A percentile compares a stretch with the other conserved stretches of the same genome.
Evolutionary conservation across 257 asterid genomes (phyloP).

Genomic region (Rhazya stricta): DNA sequence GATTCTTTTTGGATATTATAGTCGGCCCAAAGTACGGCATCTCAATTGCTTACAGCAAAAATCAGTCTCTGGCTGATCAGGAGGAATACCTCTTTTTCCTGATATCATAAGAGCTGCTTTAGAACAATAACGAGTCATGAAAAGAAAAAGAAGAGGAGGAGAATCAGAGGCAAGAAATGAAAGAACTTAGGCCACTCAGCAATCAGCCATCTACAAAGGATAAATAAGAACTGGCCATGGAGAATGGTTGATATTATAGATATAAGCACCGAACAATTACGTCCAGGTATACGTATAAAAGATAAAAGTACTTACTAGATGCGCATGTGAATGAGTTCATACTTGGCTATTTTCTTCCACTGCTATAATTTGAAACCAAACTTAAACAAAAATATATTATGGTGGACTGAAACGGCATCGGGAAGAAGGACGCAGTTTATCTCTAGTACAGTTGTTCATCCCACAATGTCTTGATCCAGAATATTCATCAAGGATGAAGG

Average conservation of each 20-base stretch:
- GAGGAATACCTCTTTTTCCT: conserved; percentile 89
- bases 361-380: too few relatives aligned
- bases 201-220: not conserved
- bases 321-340: not conserved
- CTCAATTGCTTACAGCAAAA: conserved; percentile 68
- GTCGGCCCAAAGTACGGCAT: conserved; percentile 63
- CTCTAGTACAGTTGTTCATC: not conserved
- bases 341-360: not conserved
- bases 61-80: conserved; percentile 70
- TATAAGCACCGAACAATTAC: not conserved
- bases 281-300: not conserved
- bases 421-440: not conserved
- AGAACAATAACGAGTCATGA: not conserved
- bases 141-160: not conserved
- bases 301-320: not conserved
- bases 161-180: not conserved
- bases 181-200: not conserved
- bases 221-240: not conserved
- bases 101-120: conserved; percentile 11
- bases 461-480: not conserved
- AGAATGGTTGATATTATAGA: not conserved
- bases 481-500: not conserved
- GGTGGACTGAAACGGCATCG: not conserved
- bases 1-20: conserved; percentile 62
- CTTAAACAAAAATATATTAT: not conserved